Evolutionary conservation across 805 yeast genomes (phyloP).

Genomic region (Candida koratica): DNA sequence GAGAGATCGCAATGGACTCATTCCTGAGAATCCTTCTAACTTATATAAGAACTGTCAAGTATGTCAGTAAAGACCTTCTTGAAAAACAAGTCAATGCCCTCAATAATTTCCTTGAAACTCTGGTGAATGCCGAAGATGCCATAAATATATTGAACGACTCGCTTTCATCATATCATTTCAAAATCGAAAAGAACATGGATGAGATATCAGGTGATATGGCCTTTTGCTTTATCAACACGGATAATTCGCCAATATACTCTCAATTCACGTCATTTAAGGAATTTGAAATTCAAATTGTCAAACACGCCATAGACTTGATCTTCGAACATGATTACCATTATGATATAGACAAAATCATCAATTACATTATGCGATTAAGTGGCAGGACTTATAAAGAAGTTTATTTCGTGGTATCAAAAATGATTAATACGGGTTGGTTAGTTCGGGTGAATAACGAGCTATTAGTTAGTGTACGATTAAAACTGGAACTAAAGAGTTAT

Average conservation of each 20-base stretch:
- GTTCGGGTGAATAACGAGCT: slow-evolving; percentile 17
- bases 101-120: not conserved
- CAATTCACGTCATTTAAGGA: slow-evolving; percentile 31
- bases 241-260: slow-evolving; percentile 39
- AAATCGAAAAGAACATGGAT: slow-evolving; percentile 37
- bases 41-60: slow-evolving; percentile 26
- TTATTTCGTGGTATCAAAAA: slow-evolving; percentile 15
- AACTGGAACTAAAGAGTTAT: slow-evolving; percentile 47
- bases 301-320: slow-evolving; percentile 44
- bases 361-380: not conserved
- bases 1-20: slow-evolving; percentile 1
- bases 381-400: slow-evolving; percentile 35
- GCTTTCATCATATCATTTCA: slow-evolving; percentile 32
- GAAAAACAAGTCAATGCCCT: slow-evolving; percentile 5
- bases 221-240: slow-evolving; percentile 32
- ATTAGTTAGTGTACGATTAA: slow-evolving; percentile 29
- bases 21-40: slow-evolving; percentile 20
- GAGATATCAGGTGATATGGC: slow-evolving; percentile 29
- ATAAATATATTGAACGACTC: slow-evolving; percentile 3
- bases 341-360: slow-evolving; percentile 7
- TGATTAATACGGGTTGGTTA: slow-evolving; percentile 12
- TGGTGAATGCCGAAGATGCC: not conserved
- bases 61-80: slow-evolving; percentile 14
- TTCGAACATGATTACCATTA: slow-evolving; percentile 10
- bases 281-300: slow-evolving; percentile 40